These are phyloP conservation scores for Euphorbia schlechtendalii DNA, from an alignment of 441 rosid species.

Conservation along the genomic window DNA sequence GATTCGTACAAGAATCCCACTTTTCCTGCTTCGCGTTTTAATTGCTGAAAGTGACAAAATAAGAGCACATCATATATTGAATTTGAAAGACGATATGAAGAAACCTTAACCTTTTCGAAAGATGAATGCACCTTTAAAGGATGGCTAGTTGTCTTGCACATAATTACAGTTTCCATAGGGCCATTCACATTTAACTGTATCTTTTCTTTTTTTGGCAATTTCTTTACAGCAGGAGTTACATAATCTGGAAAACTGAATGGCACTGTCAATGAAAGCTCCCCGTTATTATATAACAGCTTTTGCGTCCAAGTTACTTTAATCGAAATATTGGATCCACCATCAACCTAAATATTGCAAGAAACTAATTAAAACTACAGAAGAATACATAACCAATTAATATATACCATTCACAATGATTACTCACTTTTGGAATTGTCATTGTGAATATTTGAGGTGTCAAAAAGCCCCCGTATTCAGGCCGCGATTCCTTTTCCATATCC, in stretches of 20 bases:
- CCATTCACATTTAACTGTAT: slow-evolving; percentile 63
- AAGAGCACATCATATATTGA: slow-evolving; percentile 8
- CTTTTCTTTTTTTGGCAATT: slow-evolving; percentile 67
- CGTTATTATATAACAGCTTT: slow-evolving; percentile 48
- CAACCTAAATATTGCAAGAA: slow-evolving; percentile 38
- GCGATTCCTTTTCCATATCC: slow-evolving; percentile 35
- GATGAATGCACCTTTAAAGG: slow-evolving; percentile 60
- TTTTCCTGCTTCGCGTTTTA: slow-evolving; percentile 53
- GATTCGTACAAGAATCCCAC: slow-evolving; percentile 65
- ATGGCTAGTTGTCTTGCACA: slow-evolving; percentile 72
- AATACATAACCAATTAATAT: background rate
- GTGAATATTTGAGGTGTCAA: slow-evolving; percentile 68
- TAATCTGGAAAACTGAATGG: slow-evolving; percentile 86
- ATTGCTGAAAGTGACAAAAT: slow-evolving; percentile 39
- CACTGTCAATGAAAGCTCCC: slow-evolving; percentile 48
- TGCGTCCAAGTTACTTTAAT: slow-evolving; percentile 77
- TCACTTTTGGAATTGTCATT: slow-evolving; percentile 69
- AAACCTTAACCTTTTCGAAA: slow-evolving; percentile 4
- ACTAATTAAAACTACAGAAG: slow-evolving; percentile 5
- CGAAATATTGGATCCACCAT: slow-evolving; percentile 74
- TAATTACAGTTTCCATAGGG: slow-evolving; percentile 57
- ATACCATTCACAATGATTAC: background rate
- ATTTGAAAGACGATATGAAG: slow-evolving; percentile 5
- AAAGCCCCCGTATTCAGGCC: slow-evolving; percentile 55
- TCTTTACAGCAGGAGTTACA: slow-evolving; percentile 80